These are phyloP conservation scores for Alternaria sp. DNA, from an alignment of 2,329 filamentous ascomycete genomes.

Conservation along the genomic window DNA sequence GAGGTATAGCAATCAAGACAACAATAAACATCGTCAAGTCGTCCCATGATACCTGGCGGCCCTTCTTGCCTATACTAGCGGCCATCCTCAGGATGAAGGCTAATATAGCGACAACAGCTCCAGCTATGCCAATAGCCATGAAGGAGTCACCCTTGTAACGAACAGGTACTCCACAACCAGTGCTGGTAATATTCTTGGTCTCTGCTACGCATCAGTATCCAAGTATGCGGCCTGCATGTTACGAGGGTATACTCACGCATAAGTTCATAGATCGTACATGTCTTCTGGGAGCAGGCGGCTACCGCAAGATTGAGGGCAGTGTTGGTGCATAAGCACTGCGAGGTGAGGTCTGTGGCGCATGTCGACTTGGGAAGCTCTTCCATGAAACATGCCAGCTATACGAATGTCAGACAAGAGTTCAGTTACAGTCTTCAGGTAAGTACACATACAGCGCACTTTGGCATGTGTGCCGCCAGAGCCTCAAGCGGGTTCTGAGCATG, in stretches of 20 bases:
- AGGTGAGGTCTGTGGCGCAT: constrained; percentile 47
- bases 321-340: constrained; percentile 50
- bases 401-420: constrained; percentile 3
- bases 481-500: constrained; percentile 17
- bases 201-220: constrained; percentile 18
- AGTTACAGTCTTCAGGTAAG: neutral
- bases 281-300: constrained; percentile 42
- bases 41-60: constrained; percentile 46
- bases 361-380: constrained; percentile 40
- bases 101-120: constrained; percentile 39
- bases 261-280: constrained; percentile 47
- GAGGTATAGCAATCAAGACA: constrained; percentile 45
- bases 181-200: constrained; percentile 48
- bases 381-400: constrained; percentile 25
- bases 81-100: constrained; percentile 43
- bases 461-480: constrained; percentile 19
- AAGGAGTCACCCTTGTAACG: constrained; percentile 42
- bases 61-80: constrained; percentile 42
- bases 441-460: constrained; percentile 23
- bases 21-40: constrained; percentile 44
- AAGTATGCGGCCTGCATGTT: neutral
- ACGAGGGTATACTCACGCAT: constrained; percentile 26
- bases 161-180: constrained; percentile 45
- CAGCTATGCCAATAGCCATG: constrained; percentile 35
- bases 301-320: constrained; percentile 39